Base-by-base conservation (phyloP, 805 yeast genomes). In the Pichia sporocuriosa region DNA sequence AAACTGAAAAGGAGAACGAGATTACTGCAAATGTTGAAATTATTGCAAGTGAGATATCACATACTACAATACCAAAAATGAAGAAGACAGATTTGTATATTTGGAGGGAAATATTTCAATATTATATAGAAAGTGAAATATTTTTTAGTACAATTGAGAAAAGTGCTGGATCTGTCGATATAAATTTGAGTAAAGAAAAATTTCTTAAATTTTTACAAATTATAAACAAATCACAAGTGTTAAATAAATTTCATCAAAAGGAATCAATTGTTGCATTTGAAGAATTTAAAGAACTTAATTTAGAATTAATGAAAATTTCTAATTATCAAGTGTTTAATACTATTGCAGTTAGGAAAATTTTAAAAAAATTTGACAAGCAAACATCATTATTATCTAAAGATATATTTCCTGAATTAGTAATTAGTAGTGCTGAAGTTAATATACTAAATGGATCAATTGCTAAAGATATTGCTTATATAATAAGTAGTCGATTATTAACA, bases 341-440 rank as follows among this genome's bases (percentile, higher is more conserved):
- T 26, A 68, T 75, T 32, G 90, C 90, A 0, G 69, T 81, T 30
- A 62, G 71, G 15, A 83, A 83, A 57, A 83, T 83, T 46, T 65
- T 82, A 54, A 82, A 83, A 56, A 83, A 83, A 55, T 83, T 84
- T 51, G 88, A 84, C 51, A 83, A 83, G 55, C 81, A 76, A 51
- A 83, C 90, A 0, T 62, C 75, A 6, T 60, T 82, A 23, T 67
- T 70, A 24, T 65, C 79, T 0, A 66, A 72, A 30, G 43, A 59
- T 4, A 53, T 62, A 33, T 73, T 76, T 50, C 80, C 82, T 2
- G 49, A 48, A 22, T 45, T 56, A 10, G 37, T 59, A 3, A 41
- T 48, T 15, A 40, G 42, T 6, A 45, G 56, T 5, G 40, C 44
- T 11, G 41, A 51, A 19, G 46, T 50, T 15, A 50, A 54, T 31